Base-by-base conservation (phyloP, 768 basidiomycete species). In the Rhodosporidiobolus odoratus region DNA sequence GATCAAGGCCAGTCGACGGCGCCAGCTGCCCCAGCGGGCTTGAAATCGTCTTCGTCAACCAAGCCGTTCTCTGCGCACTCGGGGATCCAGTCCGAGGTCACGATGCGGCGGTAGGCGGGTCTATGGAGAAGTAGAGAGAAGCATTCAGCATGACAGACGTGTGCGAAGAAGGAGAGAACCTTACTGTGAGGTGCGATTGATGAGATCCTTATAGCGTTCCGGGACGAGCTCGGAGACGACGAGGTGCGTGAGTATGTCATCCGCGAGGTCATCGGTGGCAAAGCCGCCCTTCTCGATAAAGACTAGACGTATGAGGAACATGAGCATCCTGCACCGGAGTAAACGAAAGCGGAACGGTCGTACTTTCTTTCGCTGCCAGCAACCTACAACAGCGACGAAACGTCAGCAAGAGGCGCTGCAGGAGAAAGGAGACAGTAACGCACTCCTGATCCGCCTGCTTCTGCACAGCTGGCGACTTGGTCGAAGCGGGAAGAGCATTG, bases 201-300 rank as follows among this genome's bases (percentile, higher is more conserved):
- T 34, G 21, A 71, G 65, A 37, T 58, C 69, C 17, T 43, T 38
- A 32, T 61, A 65, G 12, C 65, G 64, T 15, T 52, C 57, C 5
- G 48, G 59, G 1, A 53, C 54, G 40, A 52, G 41, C 3, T 32
- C 19, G 3, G 54, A 38, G 62, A 93, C 78, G 50, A 96, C 82
- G 54, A 95, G 80, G 78, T 98, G 94, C 0, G 93, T 95, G 48
- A 97, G 81, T 77, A 88, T 90, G 32, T 88, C 84, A 61, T 96
- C 87, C 64, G 84, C 80, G 5, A 96, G 82, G 64, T 84, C 85
- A 17, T 84, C 56, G 6, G 78, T 87, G 13, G 93, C 76, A 58
- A 80, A 84, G 1, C 94, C 94, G 52, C 92, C 92, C 73, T 91
- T 86, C 21, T 84, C 82, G 34, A 74, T 79, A 65, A 96, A 66